phyloP scores from a whole-genome alignment of 345 rosid species.

The Eucalyptus pauciflora region DNA sequence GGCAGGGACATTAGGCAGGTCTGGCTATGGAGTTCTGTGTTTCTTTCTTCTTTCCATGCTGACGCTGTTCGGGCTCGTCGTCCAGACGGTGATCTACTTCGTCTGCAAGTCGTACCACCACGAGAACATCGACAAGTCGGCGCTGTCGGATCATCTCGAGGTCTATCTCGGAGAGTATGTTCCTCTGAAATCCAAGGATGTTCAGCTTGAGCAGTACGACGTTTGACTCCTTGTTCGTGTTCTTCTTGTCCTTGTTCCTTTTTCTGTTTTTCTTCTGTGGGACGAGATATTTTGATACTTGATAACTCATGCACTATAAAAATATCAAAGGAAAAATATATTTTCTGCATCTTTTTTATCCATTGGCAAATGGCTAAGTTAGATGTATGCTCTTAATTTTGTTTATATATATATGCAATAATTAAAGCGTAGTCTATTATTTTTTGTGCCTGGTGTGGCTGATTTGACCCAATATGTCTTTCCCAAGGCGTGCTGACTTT shows the following conservation, averaged over 20 bases:
- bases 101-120: conserved; percentile 57
- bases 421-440: not conserved
- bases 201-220: conserved; percentile 20
- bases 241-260: not conserved
- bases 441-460: not conserved
- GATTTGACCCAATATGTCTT: not conserved
- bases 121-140: conserved; percentile 30
- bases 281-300: not conserved
- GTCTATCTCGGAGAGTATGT: conserved; percentile 41
- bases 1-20: not conserved
- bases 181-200: conserved; percentile 39
- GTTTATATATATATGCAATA: not conserved
- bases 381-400: not conserved
- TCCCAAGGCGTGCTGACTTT: not conserved
- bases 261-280: not conserved
- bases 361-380: not conserved
- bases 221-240: not conserved
- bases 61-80: conserved; percentile 22
- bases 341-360: not conserved
- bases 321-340: not conserved
- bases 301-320: not conserved
- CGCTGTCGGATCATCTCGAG: conserved; percentile 42
- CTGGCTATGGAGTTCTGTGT: conserved; percentile 15
- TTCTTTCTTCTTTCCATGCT: conserved; percentile 11
- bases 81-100: conserved; percentile 39